phyloP scores from a whole-genome alignment of 805 yeast species.

The Metschnikowia sp. region DNA sequence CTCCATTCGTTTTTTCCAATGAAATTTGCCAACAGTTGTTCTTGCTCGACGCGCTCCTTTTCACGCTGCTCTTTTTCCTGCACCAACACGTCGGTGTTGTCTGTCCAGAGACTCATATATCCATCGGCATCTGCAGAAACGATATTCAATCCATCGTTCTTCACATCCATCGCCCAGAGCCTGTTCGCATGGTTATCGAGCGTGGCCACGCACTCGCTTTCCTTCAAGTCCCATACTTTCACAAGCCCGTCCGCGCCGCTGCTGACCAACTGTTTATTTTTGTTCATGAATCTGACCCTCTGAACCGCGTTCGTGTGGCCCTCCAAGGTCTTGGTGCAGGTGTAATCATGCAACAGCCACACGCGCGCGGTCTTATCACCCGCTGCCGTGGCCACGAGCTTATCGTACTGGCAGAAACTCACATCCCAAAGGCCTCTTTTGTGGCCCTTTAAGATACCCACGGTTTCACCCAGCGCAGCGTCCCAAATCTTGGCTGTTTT shows the following conservation, averaged over 20 bases:
- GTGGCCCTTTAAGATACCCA: slow-evolving; percentile 85
- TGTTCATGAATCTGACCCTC: slow-evolving; percentile 66
- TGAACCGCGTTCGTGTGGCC: slow-evolving; percentile 94
- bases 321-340: slow-evolving; percentile 80
- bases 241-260: slow-evolving; percentile 95
- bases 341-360: slow-evolving; percentile 80
- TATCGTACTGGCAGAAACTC: slow-evolving; percentile 75
- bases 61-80: slow-evolving; percentile 48
- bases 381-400: slow-evolving; percentile 74
- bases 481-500: slow-evolving; percentile 91
- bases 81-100: slow-evolving; percentile 73
- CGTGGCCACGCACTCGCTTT: slow-evolving; percentile 72
- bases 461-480: slow-evolving; percentile 75
- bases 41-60: slow-evolving; percentile 71
- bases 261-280: slow-evolving; percentile 63
- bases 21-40: slow-evolving; percentile 78
- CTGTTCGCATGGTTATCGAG: slow-evolving; percentile 89
- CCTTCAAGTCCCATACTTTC: slow-evolving; percentile 79
- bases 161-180: slow-evolving; percentile 82
- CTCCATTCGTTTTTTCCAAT: slow-evolving; percentile 77
- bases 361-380: slow-evolving; percentile 89
- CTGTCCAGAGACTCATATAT: slow-evolving; percentile 83
- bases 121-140: slow-evolving; percentile 96
- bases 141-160: slow-evolving; percentile 63
- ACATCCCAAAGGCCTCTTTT: slow-evolving; percentile 94